Base-by-base conservation (phyloP, 2,329 filamentous ascomycete species). In the Penicillium aurantiogriseum region DNA sequence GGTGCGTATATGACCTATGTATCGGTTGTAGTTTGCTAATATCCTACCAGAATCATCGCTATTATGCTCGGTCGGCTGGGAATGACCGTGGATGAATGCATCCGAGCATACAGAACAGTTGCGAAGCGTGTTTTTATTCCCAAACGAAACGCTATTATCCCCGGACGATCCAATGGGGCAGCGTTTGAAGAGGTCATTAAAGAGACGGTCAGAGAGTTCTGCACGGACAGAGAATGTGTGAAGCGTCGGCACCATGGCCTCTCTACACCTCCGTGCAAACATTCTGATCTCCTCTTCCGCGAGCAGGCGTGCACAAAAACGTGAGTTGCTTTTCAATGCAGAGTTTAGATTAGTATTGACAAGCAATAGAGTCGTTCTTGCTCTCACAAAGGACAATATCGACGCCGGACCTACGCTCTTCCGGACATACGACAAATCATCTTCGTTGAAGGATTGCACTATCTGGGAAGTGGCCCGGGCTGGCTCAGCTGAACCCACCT, bases 61-160 rank as follows among this genome's bases (percentile, higher is more conserved):
- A 54, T 54, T 3, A 54, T 54, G 52, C 27, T 54, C 0, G 52
- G 52, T 4, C 17, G 52, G 5, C 19, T 54, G 7, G 36, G 36
- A 29, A 54, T 54, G 52, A 49, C 44, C 9, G 52, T 54, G 2
- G 52, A 49, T 11, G 44, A 54, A 36, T 54, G 52, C 19, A 29
- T 49, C 15, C 44, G 15, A 42, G 52, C 27, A 1, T 54, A 54
- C 10, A 7, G 27, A 27, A 29, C 7, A 1, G 44, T 54, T 21
- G 44, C 36, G 5, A 0, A 49, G 27, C 44, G 42, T 27, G 36
- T 5, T 5, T 49, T 54, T 6, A 54, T 5, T 25, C 52, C 36
- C 0, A 49, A 54, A 7, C 15, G 1, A 48, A 13, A 19, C 5
- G n/a, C 36, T 0, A 40, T 35, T n/a, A 21, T 54, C 4, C 36